A percentile compares a stretch with the other conserved stretches of the same genome.
Evolutionary conservation across 345 rosid species (phyloP).

Genomic region (Atalantia buxifolia): DNA sequence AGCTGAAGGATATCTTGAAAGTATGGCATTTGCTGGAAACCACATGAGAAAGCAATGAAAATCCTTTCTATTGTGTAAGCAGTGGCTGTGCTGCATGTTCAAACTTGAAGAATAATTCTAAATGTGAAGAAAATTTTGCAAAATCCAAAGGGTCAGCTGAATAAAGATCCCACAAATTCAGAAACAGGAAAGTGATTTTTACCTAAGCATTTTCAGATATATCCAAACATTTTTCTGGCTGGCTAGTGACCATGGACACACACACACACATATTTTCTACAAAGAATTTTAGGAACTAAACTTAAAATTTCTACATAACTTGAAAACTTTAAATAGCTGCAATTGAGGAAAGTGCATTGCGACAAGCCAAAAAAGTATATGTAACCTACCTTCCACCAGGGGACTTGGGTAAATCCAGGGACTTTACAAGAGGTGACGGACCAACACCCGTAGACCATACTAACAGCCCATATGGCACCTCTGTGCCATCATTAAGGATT

Average conservation of each 20-base stretch:
- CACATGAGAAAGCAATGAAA: background rate
- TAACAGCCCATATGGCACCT: constrained; percentile 84
- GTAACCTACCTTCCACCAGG: constrained; percentile 79
- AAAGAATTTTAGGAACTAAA: background rate
- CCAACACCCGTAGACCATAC: constrained; percentile 98
- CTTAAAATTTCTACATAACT: background rate
- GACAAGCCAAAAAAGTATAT: background rate
- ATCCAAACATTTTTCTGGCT: background rate
- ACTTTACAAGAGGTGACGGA: constrained; percentile 68
- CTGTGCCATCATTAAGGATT: constrained; percentile 75
- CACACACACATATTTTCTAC: background rate
- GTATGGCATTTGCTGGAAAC: background rate
- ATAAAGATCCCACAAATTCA: background rate
- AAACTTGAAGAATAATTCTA: background rate
- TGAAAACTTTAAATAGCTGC: background rate
- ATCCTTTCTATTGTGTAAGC: background rate
- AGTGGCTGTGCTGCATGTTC: background rate
- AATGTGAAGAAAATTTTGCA: background rate
- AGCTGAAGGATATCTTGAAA: background rate
- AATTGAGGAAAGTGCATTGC: background rate
- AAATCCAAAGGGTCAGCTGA: background rate
- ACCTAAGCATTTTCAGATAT: background rate
- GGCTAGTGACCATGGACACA: background rate
- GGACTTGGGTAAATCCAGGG: constrained; percentile 76
- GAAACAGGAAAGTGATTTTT: background rate